Percentiles rank a stretch among this genome's conserved stretches.
Conservation (phyloP, 2,329 filamentous ascomycete genomes). For the Colletotrichum spinosum region DNA sequence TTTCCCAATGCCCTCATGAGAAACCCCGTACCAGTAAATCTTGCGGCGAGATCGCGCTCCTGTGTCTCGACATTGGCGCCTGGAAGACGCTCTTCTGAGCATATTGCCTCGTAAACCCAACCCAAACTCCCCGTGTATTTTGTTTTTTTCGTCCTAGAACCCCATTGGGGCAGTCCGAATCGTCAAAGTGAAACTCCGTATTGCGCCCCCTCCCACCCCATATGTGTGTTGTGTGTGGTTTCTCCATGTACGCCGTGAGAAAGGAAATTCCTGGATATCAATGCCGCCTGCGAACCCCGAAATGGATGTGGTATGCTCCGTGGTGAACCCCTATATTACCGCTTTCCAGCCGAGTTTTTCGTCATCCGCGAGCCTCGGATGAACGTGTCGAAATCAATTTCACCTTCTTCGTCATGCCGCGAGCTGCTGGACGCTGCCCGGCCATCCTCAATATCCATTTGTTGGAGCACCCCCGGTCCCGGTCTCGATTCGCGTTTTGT, state of each 20-base stretch:
- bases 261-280: slow-evolving; percentile 1
- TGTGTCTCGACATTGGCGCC: no score
- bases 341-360: slow-evolving; percentile 23
- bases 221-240: slow-evolving; percentile 5
- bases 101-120: slow-evolving; percentile 14
- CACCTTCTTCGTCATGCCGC: neutral
- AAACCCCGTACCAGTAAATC: no score
- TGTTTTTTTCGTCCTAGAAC: slow-evolving; percentile 23
- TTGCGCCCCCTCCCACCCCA: slow-evolving; percentile 8
- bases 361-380: slow-evolving; percentile 6
- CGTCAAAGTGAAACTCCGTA: neutral
- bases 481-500: slow-evolving; percentile 50
- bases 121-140: neutral
- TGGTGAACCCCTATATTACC: neutral
- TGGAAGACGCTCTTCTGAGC: slow-evolving; percentile 2
- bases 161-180: slow-evolving; percentile 27
- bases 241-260: neutral
- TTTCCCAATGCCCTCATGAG: no score
- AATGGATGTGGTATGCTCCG: slow-evolving; percentile 6
- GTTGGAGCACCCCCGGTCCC: slow-evolving; percentile 11
- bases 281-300: slow-evolving; percentile 10
- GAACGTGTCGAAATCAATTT: neutral
- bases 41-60: no score
- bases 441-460: slow-evolving; percentile 24
- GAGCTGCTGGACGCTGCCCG: slow-evolving; percentile 11